phyloP scores from a whole-genome alignment of 495 filamentous ascomycete genomes.

The Filosporella fistucella region DNA sequence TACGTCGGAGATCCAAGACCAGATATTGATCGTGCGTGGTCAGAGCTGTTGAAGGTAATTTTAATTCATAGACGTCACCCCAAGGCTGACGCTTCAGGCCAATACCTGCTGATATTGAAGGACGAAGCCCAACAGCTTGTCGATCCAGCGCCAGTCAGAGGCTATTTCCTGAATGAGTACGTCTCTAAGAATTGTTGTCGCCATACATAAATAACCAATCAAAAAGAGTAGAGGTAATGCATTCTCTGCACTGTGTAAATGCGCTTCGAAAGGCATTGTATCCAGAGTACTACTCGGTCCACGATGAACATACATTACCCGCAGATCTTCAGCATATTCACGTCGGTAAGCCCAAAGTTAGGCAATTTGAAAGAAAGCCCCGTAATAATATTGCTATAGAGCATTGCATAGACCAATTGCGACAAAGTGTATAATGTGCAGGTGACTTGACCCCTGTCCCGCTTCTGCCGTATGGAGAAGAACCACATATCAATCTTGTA shows the following conservation, averaged over 20 bases:
- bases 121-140: slow-evolving; percentile 17
- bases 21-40: slow-evolving; percentile 3
- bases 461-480: slow-evolving; percentile 7
- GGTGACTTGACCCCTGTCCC: slow-evolving; percentile 8
- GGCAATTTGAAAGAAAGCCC: slow-evolving; percentile 7
- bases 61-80: background rate
- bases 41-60: background rate
- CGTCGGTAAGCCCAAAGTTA: slow-evolving; percentile 10
- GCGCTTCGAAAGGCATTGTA: slow-evolving; percentile 13
- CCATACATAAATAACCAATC: background rate
- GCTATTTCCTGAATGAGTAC: slow-evolving; percentile 14
- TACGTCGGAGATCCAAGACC: slow-evolving; percentile 3
- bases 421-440: slow-evolving; percentile 18
- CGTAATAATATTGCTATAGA: background rate
- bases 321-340: background rate
- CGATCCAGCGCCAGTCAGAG: slow-evolving; percentile 8
- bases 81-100: slow-evolving; percentile 2
- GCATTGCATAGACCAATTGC: slow-evolving; percentile 21
- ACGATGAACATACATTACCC: slow-evolving; percentile 3
- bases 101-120: slow-evolving; percentile 15
- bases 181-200: background rate
- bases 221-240: slow-evolving; percentile 20
- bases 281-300: slow-evolving; percentile 15
- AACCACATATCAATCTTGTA: background rate
- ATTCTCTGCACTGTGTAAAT: slow-evolving; percentile 22